A percentile compares a stretch with the other conserved stretches of the same genome.
phyloP scores from a whole-genome alignment of 2,329 filamentous ascomycete species.

The Ceratocystis destructans region DNA sequence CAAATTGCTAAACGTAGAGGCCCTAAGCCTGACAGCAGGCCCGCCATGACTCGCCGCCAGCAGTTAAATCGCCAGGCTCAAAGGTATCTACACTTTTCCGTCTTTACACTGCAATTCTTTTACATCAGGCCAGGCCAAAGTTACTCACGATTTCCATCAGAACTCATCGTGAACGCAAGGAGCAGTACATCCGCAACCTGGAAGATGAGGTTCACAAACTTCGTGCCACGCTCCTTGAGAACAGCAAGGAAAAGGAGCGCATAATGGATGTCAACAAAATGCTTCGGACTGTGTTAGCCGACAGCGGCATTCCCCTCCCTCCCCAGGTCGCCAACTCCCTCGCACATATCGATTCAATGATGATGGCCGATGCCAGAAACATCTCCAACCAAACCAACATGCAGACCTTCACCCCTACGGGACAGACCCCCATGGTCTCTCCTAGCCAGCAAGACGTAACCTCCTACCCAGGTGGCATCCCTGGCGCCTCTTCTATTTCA shows the following conservation, averaged over 20 bases:
- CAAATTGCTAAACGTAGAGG: conserved; percentile 78
- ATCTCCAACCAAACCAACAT: conserved; percentile 47
- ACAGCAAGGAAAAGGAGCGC: conserved; percentile 52
- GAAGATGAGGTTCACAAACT: conserved; percentile 84
- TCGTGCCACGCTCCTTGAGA: conserved; percentile 55
- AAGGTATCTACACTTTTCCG: conserved; percentile 43
- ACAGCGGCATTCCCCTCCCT: conserved; percentile 35
- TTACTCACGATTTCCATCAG: conserved; percentile 33
- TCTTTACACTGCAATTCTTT: not conserved
- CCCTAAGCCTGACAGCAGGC: conserved; percentile 92
- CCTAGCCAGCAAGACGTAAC: conserved; percentile 22
- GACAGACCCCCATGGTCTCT: conserved; percentile 30
- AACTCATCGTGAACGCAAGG: conserved; percentile 92
- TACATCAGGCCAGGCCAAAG: not conserved
- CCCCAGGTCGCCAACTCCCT: conserved; percentile 19
- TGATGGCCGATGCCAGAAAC: conserved; percentile 38
- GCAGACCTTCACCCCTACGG: conserved; percentile 35
- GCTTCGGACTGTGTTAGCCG: conserved; percentile 46
- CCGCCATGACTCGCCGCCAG: conserved; percentile 78
- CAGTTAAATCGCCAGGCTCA: conserved; percentile 93
- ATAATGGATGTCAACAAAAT: conserved; percentile 13
- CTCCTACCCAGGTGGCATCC: not conserved
- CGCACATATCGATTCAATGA: conserved; percentile 29
- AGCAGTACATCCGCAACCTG: conserved; percentile 85
- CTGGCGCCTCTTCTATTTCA: not conserved